Conservation (phyloP, 176 grass and related monocot genomes). For the barley (Hordeum vulgare) region MorexV3_pseudomolecules_assembly NC_058522.1:533870797-533871296, state of each 20-base stretch:
- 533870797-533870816: slow-evolving; percentile 39
- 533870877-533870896: slow-evolving; percentile 21
- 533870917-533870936: not conserved
- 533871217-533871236: slow-evolving; percentile 90
- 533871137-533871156: slow-evolving; percentile 11
- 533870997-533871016: not conserved
- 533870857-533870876: slow-evolving; percentile 34
- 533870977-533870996: slow-evolving; percentile 30
- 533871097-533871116: not conserved
- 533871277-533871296: not conserved
- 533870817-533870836: slow-evolving; percentile 12
- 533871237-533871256: slow-evolving; percentile 99
- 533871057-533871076: slow-evolving; percentile 28
- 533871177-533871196: slow-evolving; percentile 82
- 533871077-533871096: slow-evolving; percentile 90
- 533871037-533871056: slow-evolving; percentile 22
- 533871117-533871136: not conserved
- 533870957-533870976: not conserved
- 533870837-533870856: slow-evolving; percentile 35
- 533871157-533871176: not conserved
- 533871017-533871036: slow-evolving; percentile 36
- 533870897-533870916: slow-evolving; percentile 25
- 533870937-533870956: not conserved
- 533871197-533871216: slow-evolving; percentile 93
- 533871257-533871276: slow-evolving; percentile 20